Percentiles rank a stretch among this genome's conserved stretches.
phyloP scores from a whole-genome alignment of 352 stramenopile genomes.

The Thraustochytrium striatum region DNA sequence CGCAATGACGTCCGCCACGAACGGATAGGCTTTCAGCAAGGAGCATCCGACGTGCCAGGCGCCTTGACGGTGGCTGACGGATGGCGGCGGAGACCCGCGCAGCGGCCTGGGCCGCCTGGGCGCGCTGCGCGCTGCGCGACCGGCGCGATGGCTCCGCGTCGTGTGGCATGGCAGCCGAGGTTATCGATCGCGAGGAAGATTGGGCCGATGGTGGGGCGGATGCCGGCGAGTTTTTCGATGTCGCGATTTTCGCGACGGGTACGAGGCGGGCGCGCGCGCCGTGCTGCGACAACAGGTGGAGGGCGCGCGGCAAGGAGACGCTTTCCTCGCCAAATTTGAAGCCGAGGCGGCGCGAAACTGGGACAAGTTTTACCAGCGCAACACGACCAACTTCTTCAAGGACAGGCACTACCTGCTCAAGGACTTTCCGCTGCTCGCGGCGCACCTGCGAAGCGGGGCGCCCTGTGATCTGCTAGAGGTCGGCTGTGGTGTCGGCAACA shows the following conservation, averaged over 20 bases:
- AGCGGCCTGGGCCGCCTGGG: no score
- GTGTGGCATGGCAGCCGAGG: neutral
- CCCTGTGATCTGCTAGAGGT: conserved; percentile 34
- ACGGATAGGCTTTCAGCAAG: no score
- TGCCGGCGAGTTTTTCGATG: conserved; percentile 14
- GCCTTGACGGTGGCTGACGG: no score
- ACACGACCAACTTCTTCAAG: conserved; percentile 59
- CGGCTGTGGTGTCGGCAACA: conserved; percentile 42
- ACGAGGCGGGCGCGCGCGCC: neutral
- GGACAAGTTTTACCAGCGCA: conserved; percentile 57
- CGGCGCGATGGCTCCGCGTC: no score
- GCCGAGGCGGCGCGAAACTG: conserved; percentile 41
- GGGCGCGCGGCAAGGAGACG: neutral
- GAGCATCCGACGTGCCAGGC: no score
- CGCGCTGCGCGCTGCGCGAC: no score
- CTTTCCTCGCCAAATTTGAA: neutral
- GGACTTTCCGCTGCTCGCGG: conserved; percentile 53
- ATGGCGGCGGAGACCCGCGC: no score
- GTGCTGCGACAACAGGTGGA: neutral
- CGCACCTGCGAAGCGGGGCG: neutral
- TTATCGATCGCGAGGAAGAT: neutral
- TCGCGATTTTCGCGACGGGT: neutral
- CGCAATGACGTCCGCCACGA: neutral
- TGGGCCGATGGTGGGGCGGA: neutral
- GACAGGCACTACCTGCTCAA: conserved; percentile 57